These are phyloP conservation scores for Sicyos baderoa DNA, from an alignment of 306 rosid genomes.

Conservation along the genomic window DNA sequence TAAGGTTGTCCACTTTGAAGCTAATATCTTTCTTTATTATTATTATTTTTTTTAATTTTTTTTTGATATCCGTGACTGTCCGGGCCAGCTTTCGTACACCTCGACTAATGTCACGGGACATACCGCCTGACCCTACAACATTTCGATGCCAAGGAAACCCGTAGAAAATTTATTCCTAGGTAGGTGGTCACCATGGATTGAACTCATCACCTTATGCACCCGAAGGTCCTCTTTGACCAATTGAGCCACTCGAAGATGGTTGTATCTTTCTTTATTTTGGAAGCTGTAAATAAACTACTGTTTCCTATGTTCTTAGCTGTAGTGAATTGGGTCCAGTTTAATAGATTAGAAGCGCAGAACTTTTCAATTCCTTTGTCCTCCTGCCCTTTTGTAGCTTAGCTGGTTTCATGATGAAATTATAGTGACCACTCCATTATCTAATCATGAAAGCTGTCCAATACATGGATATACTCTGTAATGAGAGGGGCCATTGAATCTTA, in stretches of 20 bases:
- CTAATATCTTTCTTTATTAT: no score
- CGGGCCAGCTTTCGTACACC: no score
- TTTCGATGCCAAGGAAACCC: no score
- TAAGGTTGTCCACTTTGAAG: background rate
- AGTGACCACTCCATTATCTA: background rate
- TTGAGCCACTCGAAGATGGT: no score
- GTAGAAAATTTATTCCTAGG: no score
- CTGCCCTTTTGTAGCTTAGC: slow-evolving; percentile 4
- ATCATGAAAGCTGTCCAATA: background rate
- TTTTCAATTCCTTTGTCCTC: background rate
- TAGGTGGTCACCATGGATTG: no score
- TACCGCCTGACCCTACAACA: no score
- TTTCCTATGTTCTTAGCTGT: slow-evolving; percentile 8
- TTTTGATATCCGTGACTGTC: no score
- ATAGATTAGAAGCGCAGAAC: slow-evolving; percentile 7
- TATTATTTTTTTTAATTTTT: no score
- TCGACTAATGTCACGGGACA: no score
- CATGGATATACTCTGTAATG: background rate
- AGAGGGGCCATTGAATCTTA: background rate
- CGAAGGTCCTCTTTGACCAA: no score
- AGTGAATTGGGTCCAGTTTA: background rate
- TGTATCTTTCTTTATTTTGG: slow-evolving; percentile 5
- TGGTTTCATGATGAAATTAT: slow-evolving; percentile 13
- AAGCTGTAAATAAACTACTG: background rate
- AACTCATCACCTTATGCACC: no score